Evolutionary conservation across 2,329 filamentous ascomycete genomes (phyloP).

Genomic region (Epicoccum nigrum): DNA sequence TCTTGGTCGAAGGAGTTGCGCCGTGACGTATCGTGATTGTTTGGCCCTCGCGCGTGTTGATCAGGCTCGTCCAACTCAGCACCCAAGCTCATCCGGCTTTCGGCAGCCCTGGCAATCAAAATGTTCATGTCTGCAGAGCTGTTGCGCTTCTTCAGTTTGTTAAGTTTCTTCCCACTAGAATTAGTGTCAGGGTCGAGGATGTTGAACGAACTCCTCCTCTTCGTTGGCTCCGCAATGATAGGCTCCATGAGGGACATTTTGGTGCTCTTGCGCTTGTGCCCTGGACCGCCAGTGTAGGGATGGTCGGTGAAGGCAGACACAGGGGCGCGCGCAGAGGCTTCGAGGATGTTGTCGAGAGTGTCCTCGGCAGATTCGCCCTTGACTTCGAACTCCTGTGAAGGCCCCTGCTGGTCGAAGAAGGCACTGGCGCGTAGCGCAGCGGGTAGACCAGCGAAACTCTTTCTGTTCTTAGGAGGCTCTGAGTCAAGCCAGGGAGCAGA

Average conservation of each 20-base stretch:
- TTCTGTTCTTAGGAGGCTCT: conserved; percentile 35
- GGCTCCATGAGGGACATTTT: conserved; percentile 34
- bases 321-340: conserved; percentile 85
- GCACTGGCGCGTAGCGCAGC: conserved; percentile 87
- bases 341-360: conserved; percentile 88
- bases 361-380: conserved; percentile 82
- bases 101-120: conserved; percentile 39
- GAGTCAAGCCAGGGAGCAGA: conserved; percentile 48
- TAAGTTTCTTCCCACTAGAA: conserved; percentile 44
- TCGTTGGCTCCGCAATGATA: conserved; percentile 32
- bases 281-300: conserved; percentile 73
- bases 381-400: conserved; percentile 61
- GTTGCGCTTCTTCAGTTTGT: conserved; percentile 51
- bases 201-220: conserved; percentile 47
- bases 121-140: conserved; percentile 48
- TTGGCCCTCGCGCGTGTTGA: conserved; percentile 39
- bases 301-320: conserved; percentile 93
- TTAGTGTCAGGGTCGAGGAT: conserved; percentile 48
- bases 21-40: conserved; percentile 38
- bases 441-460: conserved; percentile 66
- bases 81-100: conserved; percentile 47
- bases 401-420: conserved; percentile 77
- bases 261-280: conserved; percentile 50
- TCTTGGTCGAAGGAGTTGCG: conserved; percentile 33
- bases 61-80: conserved; percentile 40